Conservation (phyloP, 139 green algal genomes). For the Chlorella sp. region DNA sequence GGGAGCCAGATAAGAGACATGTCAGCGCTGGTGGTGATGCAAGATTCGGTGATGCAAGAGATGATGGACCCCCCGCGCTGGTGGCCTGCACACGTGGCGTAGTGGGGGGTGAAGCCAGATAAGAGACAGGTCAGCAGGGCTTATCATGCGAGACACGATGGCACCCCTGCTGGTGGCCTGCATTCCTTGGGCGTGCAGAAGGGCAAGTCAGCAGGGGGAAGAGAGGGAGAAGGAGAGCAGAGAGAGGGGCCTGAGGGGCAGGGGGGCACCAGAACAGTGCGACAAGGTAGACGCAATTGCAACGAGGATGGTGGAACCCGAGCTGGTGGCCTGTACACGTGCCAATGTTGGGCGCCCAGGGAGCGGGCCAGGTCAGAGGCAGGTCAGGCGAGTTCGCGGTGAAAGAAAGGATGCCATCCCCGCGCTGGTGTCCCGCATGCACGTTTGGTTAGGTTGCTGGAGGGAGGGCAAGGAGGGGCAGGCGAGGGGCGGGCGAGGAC, state of each 20-base stretch:
- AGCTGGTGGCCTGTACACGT: conserved; percentile 64
- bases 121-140: no score
- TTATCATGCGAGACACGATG: no score
- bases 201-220: no score
- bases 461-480: no score
- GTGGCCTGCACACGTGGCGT: background rate
- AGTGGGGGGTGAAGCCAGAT: no score
- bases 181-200: no score
- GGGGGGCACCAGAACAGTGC: no score
- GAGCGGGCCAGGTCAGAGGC: background rate
- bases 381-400: no score
- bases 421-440: background rate
- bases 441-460: no score
- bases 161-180: conserved; percentile 77
- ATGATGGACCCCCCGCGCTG: conserved; percentile 75
- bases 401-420: conserved; percentile 82
- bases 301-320: conserved; percentile 81
- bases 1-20: conserved; percentile 25
- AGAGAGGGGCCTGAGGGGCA: background rate
- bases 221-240: background rate
- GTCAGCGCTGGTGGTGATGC: conserved; percentile 70
- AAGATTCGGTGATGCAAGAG: conserved; percentile 54
- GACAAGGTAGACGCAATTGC: no score
- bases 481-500: no score
- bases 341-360: background rate